These are phyloP conservation scores for Penicillium alfredii DNA, from an alignment of 495 filamentous ascomycete genomes.

Conservation along the genomic window DNA sequence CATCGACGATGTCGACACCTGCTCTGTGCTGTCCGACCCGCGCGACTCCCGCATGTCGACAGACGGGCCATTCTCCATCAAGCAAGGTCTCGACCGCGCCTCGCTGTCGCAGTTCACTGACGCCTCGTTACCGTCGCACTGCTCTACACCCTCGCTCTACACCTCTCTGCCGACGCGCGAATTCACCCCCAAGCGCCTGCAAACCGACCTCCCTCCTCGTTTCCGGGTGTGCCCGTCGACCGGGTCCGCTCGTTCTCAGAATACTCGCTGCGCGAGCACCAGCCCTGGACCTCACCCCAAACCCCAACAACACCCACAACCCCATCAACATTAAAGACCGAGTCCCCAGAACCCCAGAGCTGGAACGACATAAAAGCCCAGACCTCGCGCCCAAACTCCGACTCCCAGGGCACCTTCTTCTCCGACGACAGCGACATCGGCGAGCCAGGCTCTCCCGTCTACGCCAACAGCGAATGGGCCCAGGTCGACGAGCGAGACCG, in stretches of 20 bases:
- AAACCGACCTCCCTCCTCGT: constrained; percentile 15
- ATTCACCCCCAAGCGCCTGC: constrained; percentile 15
- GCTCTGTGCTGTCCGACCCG: constrained; percentile 19
- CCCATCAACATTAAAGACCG: too few relatives aligned
- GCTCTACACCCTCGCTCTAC: constrained; percentile 20
- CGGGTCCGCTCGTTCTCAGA: constrained; percentile 22
- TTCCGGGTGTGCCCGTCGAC: constrained; percentile 17
- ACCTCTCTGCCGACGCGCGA: constrained; percentile 7
- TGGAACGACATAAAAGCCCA: too few relatives aligned
- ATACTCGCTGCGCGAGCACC: constrained; percentile 14
- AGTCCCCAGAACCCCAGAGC: too few relatives aligned
- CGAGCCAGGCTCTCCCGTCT: constrained; percentile 34
- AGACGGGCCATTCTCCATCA: constrained; percentile 12
- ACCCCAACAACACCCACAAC: constrained; percentile 17
- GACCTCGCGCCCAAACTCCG: constrained; percentile 17
- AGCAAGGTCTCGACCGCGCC: constrained; percentile 17
- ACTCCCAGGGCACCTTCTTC: constrained; percentile 20
- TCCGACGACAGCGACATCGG: constrained; percentile 29
- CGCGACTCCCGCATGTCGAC: constrained; percentile 24
- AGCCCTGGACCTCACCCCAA: constrained; percentile 12
- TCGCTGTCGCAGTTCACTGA: constrained; percentile 27
- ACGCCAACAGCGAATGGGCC: constrained; percentile 27
- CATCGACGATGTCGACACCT: constrained; percentile 36
- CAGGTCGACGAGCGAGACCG: constrained; percentile 23
- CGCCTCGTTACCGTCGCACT: constrained; percentile 24